Conservation (phyloP, 2,329 filamentous ascomycete species). For the Orbilia oligospora region DNA sequence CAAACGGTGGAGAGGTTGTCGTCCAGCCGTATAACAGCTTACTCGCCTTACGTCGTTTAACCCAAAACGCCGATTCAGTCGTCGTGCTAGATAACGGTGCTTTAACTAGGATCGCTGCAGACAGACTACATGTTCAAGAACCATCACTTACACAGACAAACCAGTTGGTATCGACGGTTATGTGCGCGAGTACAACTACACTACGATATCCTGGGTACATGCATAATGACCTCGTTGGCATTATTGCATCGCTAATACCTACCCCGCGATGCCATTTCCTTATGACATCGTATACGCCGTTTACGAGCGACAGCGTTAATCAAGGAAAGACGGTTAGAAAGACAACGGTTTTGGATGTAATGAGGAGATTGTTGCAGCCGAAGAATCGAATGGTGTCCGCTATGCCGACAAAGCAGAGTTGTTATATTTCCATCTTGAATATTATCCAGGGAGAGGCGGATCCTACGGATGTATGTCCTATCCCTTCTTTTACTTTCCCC, state of each 20-base stretch:
- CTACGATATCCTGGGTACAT: slow-evolving; percentile 98
- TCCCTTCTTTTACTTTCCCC: background rate
- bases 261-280: slow-evolving; percentile 98
- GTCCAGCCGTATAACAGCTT: slow-evolving; percentile 99
- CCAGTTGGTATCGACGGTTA: slow-evolving; percentile 95
- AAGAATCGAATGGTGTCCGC: slow-evolving; percentile 99
- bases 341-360: slow-evolving; percentile 97
- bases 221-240: slow-evolving; percentile 99
- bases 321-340: slow-evolving; percentile 98
- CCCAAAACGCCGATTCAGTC: slow-evolving; percentile 96
- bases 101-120: slow-evolving; percentile 91
- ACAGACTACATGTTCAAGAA: slow-evolving; percentile 93
- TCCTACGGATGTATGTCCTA: slow-evolving; percentile 80
- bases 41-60: slow-evolving; percentile 88
- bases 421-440: slow-evolving; percentile 98
- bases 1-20: slow-evolving; percentile 88
- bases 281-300: slow-evolving; percentile 98
- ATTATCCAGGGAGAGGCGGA: slow-evolving; percentile 99
- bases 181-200: slow-evolving; percentile 97
- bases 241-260: slow-evolving; percentile 93
- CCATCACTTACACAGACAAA: slow-evolving; percentile 98
- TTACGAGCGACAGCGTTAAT: slow-evolving; percentile 95
- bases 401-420: slow-evolving; percentile 94
- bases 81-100: slow-evolving; percentile 98
- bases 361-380: slow-evolving; percentile 93